Percentiles rank a stretch among this genome's conserved stretches.
These are phyloP conservation scores for Aspergillus thermomutatus DNA, from an alignment of 2,329 filamentous ascomycete species.

Conservation along the genomic window DNA sequence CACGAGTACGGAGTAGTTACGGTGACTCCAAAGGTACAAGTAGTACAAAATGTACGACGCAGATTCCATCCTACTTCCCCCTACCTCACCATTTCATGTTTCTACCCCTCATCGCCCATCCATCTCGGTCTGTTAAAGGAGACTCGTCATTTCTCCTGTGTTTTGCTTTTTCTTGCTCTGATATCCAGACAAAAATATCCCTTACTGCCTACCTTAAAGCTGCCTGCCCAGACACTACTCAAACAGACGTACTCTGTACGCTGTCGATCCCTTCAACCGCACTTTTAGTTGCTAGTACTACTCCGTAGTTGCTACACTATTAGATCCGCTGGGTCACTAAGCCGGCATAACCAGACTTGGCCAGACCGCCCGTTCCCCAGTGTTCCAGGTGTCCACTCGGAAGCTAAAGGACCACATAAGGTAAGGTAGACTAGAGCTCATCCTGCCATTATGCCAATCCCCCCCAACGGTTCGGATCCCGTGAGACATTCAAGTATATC, in stretches of 20 bases:
- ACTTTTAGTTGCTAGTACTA: neutral
- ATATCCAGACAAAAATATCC: neutral
- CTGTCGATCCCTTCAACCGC: neutral
- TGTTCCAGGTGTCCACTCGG: constrained; percentile 5
- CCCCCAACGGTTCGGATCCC: constrained; percentile 24
- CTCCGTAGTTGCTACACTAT: constrained; percentile 6
- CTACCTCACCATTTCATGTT: neutral
- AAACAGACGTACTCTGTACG: neutral
- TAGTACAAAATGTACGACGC: neutral
- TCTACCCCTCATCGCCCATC: neutral
- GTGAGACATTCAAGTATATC: constrained; percentile 10
- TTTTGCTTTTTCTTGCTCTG: neutral
- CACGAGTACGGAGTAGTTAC: neutral
- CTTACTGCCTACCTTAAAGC: neutral
- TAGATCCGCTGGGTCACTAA: constrained; percentile 6
- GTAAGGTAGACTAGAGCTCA: constrained; percentile 2
- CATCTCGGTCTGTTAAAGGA: neutral
- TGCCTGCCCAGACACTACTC: neutral
- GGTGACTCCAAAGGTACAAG: neutral
- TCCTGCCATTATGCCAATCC: constrained; percentile 15
- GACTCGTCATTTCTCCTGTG: neutral
- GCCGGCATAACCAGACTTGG: constrained; percentile 11
- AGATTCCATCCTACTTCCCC: neutral
- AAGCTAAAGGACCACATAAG: constrained; percentile 5
- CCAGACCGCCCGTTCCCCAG: constrained; percentile 10